Evolutionary conservation across 129 eudicot species (phyloP), one percentile per base, ranked within the genome.

Genomic region (Logfia minima): DNA sequence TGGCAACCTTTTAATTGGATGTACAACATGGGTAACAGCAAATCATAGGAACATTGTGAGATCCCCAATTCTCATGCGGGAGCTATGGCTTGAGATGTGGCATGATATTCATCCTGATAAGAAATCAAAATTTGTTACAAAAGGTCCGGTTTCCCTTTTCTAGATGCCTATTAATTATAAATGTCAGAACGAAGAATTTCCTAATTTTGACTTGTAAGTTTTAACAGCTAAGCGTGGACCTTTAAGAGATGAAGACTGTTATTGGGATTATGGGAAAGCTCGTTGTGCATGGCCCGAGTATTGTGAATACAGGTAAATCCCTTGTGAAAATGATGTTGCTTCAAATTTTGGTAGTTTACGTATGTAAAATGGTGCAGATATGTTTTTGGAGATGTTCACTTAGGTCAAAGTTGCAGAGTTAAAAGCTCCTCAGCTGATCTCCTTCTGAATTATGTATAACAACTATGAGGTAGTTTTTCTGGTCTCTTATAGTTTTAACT

Each of bases 11-110:
- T 61, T 60, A 48, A 60, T 14, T 22, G 3, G 32, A 60, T 59
- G 17, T 59, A 68, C 48, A 61, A 75, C 52, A 66, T 28, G 23
- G 66, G 39, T 77, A 77, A 83, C 87, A 93, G 98, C 94, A 74
- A 93, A 86, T 66, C 98, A 93, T 82, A 86, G 98, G 86, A 90
- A 93, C 79, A 93, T 93, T 59, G 97, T 93, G 64, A 88, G 96
- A 68, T 85, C 92, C 68, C 85, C 98, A 77, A 90, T 82, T 68
- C 83, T 93, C n/a, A 93, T 93, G 97, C 88, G 98, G 79, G 98
- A 93, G 83, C 83, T 93, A 69, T 90, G 98, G 98, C 98, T 93
- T 68, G 98, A 93, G 87, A 88, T 90, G 91, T 93, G 98, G 97
- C 96, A 93, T 83, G 98, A 93, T 83, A 90, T 83, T 78, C 98